These are phyloP conservation scores for Gossypium thurberi DNA, from an alignment of 345 rosid species.

Conservation along the genomic window DNA sequence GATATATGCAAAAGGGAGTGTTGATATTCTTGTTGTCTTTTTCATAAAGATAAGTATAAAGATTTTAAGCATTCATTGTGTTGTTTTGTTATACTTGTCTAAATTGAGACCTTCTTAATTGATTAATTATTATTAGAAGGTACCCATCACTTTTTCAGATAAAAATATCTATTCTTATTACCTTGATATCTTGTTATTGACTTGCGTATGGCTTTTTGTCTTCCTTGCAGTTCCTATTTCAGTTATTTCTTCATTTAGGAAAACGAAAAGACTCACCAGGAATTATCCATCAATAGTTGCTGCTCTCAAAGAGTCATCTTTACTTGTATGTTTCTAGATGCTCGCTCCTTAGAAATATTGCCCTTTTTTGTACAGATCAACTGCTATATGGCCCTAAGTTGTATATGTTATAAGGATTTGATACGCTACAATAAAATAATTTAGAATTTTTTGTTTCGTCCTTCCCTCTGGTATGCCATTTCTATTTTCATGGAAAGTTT, in stretches of 20 bases:
- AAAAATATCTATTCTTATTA: background rate
- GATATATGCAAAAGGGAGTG: too few species aligned
- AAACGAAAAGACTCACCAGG: conserved; percentile 71
- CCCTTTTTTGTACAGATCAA: background rate
- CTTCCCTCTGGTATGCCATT: background rate
- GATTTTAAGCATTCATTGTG: background rate
- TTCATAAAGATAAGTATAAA: background rate
- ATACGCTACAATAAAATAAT: background rate
- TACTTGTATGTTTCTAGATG: conserved; percentile 46
- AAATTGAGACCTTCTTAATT: background rate
- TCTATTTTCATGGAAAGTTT: conserved; percentile 12
- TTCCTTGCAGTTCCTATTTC: conserved; percentile 61
- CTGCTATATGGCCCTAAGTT: background rate
- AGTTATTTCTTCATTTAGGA: conserved; percentile 59
- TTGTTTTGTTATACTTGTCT: background rate
- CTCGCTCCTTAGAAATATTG: background rate
- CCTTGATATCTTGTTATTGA: background rate
- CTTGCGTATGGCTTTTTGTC: conserved; percentile 1
- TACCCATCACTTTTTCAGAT: background rate
- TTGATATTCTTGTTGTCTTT: too few species aligned
- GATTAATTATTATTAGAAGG: background rate
- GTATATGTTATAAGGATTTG: background rate
- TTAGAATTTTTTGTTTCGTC: background rate
- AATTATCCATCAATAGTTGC: conserved; percentile 40
- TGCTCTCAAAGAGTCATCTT: conserved; percentile 73